Percentiles rank a stretch among this genome's conserved stretches.
Evolutionary conservation across 805 yeast genomes (phyloP).

Genomic region (Diddensiella caesifluorescens): DNA sequence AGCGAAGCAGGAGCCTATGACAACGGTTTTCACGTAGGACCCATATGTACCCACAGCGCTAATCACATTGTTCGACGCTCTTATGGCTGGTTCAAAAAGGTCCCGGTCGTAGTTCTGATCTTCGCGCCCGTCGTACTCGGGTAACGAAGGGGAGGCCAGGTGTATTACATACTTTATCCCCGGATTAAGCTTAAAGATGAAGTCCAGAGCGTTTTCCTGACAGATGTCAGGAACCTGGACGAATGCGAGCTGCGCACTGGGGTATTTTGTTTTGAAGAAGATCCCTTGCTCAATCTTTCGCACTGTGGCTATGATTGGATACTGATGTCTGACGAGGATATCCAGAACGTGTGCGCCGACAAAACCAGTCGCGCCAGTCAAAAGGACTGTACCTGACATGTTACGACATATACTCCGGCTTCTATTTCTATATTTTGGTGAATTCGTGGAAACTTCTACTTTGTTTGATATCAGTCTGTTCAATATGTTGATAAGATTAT

Average conservation of each 20-base stretch:
- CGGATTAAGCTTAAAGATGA: conserved; percentile 39
- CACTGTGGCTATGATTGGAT: conserved; percentile 43
- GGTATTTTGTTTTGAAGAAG: conserved; percentile 30
- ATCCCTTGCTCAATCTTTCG: conserved; percentile 39
- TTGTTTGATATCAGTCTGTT: no score
- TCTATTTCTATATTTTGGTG: no score
- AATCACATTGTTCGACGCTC: conserved; percentile 51
- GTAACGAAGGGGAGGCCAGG: conserved; percentile 55
- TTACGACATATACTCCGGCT: no score
- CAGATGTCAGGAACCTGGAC: conserved; percentile 47
- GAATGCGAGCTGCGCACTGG: conserved; percentile 36
- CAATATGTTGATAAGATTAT: no score
- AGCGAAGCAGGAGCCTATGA: conserved; percentile 49
- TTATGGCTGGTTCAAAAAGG: conserved; percentile 50
- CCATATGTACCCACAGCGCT: conserved; percentile 41
- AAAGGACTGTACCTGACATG: conserved; percentile 31
- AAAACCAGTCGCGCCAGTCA: conserved; percentile 48
- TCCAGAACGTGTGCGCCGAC: conserved; percentile 43
- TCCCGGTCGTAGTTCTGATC: conserved; percentile 37
- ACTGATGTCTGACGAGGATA: conserved; percentile 36
- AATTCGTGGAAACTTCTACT: no score
- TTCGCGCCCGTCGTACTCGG: conserved; percentile 42
- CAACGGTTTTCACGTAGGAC: conserved; percentile 42
- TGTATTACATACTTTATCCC: conserved; percentile 53
- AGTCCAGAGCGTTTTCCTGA: conserved; percentile 30